Base-by-base conservation (phyloP, 2,329 filamentous ascomycete genomes). In the Calonectria fujianensis region DNA sequence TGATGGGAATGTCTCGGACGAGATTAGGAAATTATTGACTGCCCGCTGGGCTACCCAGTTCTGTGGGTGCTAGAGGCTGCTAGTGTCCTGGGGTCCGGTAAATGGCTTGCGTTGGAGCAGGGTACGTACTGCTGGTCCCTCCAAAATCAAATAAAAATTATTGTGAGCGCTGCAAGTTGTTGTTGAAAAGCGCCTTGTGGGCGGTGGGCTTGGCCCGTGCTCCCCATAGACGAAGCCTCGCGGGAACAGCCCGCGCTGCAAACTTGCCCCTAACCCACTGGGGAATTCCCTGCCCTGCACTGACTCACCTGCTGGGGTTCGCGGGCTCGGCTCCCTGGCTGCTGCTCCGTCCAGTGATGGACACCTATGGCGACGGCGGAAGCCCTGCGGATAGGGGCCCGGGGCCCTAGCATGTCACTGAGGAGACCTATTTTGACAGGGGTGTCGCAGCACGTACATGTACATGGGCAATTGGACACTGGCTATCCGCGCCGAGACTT, bases 101-200 rank as follows among this genome's bases (percentile, higher is more conserved):
- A 65, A 65, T 65, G 61, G 61, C 39, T 50, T 65, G 61, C 61
- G 59, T 71, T 41, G 16, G 50, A 29, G 29, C 37, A 16, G 0
- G 61, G 61, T 65, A 65, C 61, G 61, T 65, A 65, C 61, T 11
- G 27, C 45, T 65, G 27, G 57, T 45, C 57, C 57, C 57, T 39
- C 32, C 57, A n/a, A 39, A 39, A 18, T 24, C 27, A 24, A 64
- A 41, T 41, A 41, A 69, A 45, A 68, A 68, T 68, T 41, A 27
- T 68, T 41, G 18, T 37, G 18, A 9, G 39, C 20, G 18, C 50
- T 59, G 67, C 59, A 51, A 69, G 65, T 67, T 70, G 72, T 65
- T 61, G 72, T 65, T 61, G 67, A 70, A 70, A 74, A 70, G 39
- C 50, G 61, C 57, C 52, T 52, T 67, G 51, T 70, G 51, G 61